phyloP scores from a whole-genome alignment of 2,329 filamentous ascomycete species.

The Raffaelea ambrosiae region DNA sequence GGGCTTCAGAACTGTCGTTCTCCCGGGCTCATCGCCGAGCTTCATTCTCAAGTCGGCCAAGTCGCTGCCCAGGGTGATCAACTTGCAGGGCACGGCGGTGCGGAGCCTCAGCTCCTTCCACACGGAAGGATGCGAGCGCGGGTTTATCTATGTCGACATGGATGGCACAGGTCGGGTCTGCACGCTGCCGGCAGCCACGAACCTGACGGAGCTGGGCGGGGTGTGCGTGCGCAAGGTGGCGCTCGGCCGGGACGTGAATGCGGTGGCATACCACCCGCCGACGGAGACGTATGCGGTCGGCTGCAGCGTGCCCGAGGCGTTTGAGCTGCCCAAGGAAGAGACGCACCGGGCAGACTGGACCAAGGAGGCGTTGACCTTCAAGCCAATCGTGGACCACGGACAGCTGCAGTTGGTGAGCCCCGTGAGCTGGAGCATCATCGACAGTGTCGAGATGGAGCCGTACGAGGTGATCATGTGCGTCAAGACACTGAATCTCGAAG shows the following conservation, averaged over 20 bases:
- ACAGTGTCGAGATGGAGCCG: constrained; percentile 63
- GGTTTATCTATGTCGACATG: constrained; percentile 74
- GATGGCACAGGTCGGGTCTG: constrained; percentile 66
- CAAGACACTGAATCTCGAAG: constrained; percentile 74
- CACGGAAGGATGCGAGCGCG: constrained; percentile 66
- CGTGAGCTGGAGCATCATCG: constrained; percentile 67
- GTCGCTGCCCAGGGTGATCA: constrained; percentile 66
- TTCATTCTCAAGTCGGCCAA: constrained; percentile 79
- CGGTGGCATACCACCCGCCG: constrained; percentile 67
- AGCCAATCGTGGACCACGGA: constrained; percentile 63
- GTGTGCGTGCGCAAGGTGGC: constrained; percentile 66
- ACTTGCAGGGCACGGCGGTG: constrained; percentile 59
- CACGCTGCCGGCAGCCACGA: constrained; percentile 57
- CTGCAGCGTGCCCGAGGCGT: constrained; percentile 59
- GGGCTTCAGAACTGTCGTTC: constrained; percentile 73
- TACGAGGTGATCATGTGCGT: constrained; percentile 75
- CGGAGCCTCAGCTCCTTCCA: constrained; percentile 69
- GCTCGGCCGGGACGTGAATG: constrained; percentile 61
- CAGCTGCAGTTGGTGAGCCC: constrained; percentile 73
- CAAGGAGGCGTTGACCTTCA: constrained; percentile 55
- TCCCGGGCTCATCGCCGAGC: constrained; percentile 69
- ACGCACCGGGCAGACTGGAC: constrained; percentile 76
- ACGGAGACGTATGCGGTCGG: constrained; percentile 70
- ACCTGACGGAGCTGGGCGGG: constrained; percentile 60
- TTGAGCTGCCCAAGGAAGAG: constrained; percentile 79